Conservation (phyloP, 352 stramenopile genomes). For the Peronospora belbahrii region DNA sequence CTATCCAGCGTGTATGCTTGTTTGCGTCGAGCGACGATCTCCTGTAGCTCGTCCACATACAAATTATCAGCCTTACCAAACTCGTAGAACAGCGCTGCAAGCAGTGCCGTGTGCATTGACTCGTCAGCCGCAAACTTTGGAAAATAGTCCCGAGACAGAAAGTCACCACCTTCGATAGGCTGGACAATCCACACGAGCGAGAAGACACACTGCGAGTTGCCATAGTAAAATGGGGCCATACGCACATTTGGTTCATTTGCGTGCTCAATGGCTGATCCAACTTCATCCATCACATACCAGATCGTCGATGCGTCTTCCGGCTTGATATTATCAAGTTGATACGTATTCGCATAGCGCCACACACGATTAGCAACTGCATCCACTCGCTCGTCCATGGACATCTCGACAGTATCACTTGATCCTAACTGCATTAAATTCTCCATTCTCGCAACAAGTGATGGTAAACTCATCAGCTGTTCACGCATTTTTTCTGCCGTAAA, state of each 20-base stretch:
- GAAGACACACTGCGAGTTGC: constrained; percentile 34
- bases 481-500: constrained; percentile 37
- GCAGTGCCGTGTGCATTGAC: constrained; percentile 31
- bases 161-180: constrained; percentile 36
- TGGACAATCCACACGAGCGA: constrained; percentile 41
- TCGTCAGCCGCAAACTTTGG: constrained; percentile 21
- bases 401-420: constrained; percentile 10
- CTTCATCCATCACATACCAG: constrained; percentile 59
- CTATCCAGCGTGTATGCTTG: constrained; percentile 29
- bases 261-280: constrained; percentile 48
- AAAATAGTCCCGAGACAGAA: constrained; percentile 42
- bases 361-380: constrained; percentile 25
- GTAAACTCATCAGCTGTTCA: constrained; percentile 26
- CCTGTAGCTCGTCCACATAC: constrained; percentile 26
- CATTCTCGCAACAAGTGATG: constrained; percentile 36
- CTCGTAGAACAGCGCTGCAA: constrained; percentile 38
- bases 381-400: constrained; percentile 22
- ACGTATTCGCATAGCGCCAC: constrained; percentile 47
- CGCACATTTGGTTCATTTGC: constrained; percentile 32
- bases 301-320: constrained; percentile 36
- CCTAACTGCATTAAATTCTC: constrained; percentile 39
- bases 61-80: constrained; percentile 17
- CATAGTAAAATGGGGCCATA: constrained; percentile 50
- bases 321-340: constrained; percentile 35
- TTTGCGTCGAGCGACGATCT: constrained; percentile 21